Conservation (phyloP, 2,329 filamentous ascomycete species). For the Leptographium lundbergii region DNA sequence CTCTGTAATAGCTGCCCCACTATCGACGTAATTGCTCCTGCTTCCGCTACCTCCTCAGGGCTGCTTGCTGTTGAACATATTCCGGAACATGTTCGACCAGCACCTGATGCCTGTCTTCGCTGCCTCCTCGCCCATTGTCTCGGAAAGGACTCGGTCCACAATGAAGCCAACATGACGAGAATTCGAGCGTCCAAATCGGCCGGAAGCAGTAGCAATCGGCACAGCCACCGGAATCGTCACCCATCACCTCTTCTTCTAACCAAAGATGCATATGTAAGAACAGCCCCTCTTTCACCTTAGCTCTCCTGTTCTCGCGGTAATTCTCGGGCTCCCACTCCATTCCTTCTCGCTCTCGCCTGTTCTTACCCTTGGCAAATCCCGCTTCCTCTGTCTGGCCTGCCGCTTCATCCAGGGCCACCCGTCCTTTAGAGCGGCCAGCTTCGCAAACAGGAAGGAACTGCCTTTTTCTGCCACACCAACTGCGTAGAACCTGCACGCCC, state of each 20-base stretch:
- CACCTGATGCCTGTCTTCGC: not conserved
- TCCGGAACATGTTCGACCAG: not conserved
- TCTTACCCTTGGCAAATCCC: not conserved
- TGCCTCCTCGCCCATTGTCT: not conserved
- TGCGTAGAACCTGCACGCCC: not conserved
- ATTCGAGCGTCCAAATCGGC: not conserved
- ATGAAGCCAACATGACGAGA: too few species aligned
- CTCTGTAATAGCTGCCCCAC: not conserved
- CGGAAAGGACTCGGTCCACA: too few species aligned
- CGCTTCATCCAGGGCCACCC: not conserved
- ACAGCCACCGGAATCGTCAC: not conserved
- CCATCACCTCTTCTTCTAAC: too few species aligned
- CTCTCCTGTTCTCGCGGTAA: not conserved
- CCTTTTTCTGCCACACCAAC: not conserved
- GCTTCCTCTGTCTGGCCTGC: not conserved
- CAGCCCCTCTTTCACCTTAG: not conserved
- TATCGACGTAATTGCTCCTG: conserved; percentile 1
- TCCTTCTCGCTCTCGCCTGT: not conserved
- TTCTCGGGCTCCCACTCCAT: not conserved
- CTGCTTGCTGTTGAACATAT: not conserved
- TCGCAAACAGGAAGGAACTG: not conserved
- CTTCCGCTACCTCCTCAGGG: not conserved
- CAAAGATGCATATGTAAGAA: not conserved
- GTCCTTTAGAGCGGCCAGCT: too few species aligned
- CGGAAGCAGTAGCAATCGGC: not conserved